Conservation (phyloP, 495 filamentous ascomycete species). For the Oleoguttula mirabilis region DNA sequence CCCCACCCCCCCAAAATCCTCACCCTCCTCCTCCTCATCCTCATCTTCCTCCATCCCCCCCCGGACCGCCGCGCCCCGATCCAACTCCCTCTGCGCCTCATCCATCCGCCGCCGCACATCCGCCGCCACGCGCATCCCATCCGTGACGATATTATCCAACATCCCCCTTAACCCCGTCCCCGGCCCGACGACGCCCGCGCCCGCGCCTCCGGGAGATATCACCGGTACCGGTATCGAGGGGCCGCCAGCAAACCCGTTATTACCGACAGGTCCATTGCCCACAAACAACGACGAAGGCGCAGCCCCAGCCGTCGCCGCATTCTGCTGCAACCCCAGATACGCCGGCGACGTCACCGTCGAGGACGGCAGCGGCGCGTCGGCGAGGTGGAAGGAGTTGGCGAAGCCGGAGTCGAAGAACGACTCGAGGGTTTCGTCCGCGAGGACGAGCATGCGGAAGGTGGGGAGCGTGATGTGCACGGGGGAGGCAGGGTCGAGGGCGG, state of each 20-base stretch:
- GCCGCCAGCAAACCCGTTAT: constrained; percentile 2
- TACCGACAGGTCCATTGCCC: background rate
- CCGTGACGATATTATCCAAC: constrained; percentile 89
- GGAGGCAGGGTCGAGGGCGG: constrained; percentile 80
- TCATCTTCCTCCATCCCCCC: constrained; percentile 52
- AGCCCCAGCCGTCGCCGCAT: constrained; percentile 35
- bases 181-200: constrained; percentile 45
- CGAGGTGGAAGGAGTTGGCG: constrained; percentile 57
- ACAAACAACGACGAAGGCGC: background rate
- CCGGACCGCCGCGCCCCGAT: constrained; percentile 50
- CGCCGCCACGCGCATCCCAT: constrained; percentile 86
- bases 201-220: constrained; percentile 29
- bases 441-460: constrained; percentile 96
- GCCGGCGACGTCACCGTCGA: constrained; percentile 35
- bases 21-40: constrained; percentile 72
- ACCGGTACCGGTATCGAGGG: constrained; percentile 20
- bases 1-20: constrained; percentile 42
- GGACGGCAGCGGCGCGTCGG: constrained; percentile 36
- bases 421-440: constrained; percentile 90
- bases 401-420: constrained; percentile 86
- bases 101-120: constrained; percentile 89
- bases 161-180: constrained; percentile 79
- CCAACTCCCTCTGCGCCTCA: constrained; percentile 75
- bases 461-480: constrained; percentile 93
- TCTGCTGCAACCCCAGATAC: constrained; percentile 60